A percentile compares a stretch with the other conserved stretches of the same genome.
Conservation (phyloP, 345 rosid genomes). For the Populus davidiana region DNA sequence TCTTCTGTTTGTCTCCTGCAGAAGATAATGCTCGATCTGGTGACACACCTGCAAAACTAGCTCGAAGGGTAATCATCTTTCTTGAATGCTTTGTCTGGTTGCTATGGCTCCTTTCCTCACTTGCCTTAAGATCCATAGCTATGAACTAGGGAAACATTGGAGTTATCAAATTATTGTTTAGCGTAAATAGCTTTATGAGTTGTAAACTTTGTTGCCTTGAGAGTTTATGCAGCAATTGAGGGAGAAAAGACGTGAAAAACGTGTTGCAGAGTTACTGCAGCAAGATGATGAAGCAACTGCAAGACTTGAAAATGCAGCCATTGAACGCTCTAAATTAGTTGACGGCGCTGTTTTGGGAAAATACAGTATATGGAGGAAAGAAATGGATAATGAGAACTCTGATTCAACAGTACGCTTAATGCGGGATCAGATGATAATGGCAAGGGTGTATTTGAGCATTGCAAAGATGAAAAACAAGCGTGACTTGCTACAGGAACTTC, state of each 20-base stretch:
- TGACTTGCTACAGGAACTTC: constrained; percentile 69
- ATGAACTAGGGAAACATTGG: background rate
- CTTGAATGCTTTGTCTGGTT: constrained; percentile 9
- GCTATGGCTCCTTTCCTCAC: background rate
- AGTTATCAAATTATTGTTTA: background rate
- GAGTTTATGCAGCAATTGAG: constrained; percentile 71
- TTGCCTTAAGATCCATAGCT: background rate
- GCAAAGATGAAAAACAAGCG: constrained; percentile 75
- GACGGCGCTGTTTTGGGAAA: constrained; percentile 94
- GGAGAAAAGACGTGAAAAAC: constrained; percentile 75
- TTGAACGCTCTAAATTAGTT: constrained; percentile 89
- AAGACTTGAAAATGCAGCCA: constrained; percentile 91
- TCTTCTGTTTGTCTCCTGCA: constrained; percentile 23
- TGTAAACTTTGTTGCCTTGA: constrained; percentile 4
- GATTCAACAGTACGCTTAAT: constrained; percentile 88
- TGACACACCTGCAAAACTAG: constrained; percentile 64
- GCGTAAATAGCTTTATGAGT: background rate
- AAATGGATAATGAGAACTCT: constrained; percentile 78
- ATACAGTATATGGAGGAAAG: constrained; percentile 93
- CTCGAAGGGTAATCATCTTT: constrained; percentile 63
- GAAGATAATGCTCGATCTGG: constrained; percentile 45
- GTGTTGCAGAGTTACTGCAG: constrained; percentile 64
- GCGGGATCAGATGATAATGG: constrained; percentile 95
- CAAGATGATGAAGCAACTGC: constrained; percentile 67
- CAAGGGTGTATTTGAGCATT: constrained; percentile 73